Base-by-base conservation (phyloP, 2,329 filamentous ascomycete species). In the Pezicula rhizophila region DNA sequence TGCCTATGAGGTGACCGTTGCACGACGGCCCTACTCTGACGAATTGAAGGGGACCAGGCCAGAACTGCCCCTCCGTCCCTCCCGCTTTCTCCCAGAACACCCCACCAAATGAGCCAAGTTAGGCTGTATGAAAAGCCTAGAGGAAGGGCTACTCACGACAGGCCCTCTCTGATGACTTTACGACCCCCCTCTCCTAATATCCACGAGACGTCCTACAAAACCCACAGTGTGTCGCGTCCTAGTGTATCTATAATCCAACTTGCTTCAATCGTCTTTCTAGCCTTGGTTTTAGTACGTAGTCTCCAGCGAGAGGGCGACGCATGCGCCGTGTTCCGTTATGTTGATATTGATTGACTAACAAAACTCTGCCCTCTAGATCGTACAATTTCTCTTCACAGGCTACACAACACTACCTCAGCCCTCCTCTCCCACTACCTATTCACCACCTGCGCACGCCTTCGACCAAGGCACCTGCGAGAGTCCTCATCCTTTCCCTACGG, bases 391-490 rank as follows among this genome's bases (percentile, higher is more conserved):
- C 51, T 70, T 79, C 58, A 47, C 54, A 37, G 53, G 58, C 59
- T 58, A 56, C 63, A 64, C 58, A 61, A 67, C 52, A 61, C 68
- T 50, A 31, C 25, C 45, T 57, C 54, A 51, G 56, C 64, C 50
- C 53, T 68, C 53, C 43, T 56, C 56, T 37, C 48, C 56, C 11
- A 57, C 55, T 8, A 57, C 57, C 42, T 71, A 69, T 51, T 76
- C 74, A 45, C 73, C 73, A 34, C 64, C 68, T 14, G 71, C 71
- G 50, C 64, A 68, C 44, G 60, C 66, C 49, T 61, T 67, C 47
- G 57, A 70, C 54, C 70, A 71, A 52, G 70, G 70, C 20, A 71
- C 78, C 58, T 84, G 80, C 69, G 69, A 75, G 58, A 77, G 75
- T 49, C 74, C 71, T 46, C 69, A 68, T 45, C 73, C 76, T 39